Evolutionary conservation across 2,329 filamentous ascomycete genomes (phyloP), one percentile per base, ranked within the genome.

Genomic region (Zarea fungicola): DNA sequence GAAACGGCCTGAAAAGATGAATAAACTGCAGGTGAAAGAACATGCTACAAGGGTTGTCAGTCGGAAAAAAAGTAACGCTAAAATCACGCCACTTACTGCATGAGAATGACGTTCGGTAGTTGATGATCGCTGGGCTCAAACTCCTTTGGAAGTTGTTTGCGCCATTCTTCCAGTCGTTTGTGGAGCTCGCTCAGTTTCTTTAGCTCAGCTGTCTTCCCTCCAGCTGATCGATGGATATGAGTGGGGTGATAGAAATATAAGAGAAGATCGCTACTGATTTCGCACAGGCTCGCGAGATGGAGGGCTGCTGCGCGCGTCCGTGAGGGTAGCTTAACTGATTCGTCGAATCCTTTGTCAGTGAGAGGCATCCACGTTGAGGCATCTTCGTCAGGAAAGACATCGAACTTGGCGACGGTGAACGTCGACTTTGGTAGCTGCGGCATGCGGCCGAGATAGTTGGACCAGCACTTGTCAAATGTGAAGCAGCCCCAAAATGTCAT

Each of bases 391-490:
- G 90, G 90, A 57, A 96, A 93, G 10, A 96, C 89, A 52, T 96
- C 91, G 55, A 89, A 87, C 64, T 92, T 95, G 22, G 89, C 85
- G 1, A 90, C 88, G 28, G 85, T 95, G 58, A 89, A 87, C 7
- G 87, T 87, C 25, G 83, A 82, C 35, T 81, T 84, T 0, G 89
- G 85, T 10, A 97, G 73, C 65, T 96, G 92, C 10, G 93, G 92
- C 53, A 96, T 75, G 36, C 93, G 85, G 41, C 93, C 92, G 22
- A 97, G 79, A 59, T 97, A 97, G 64, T 96, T 97, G 42, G 91
- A 96, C 91, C 92, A 97, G 65, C 89, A 95, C 76, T 96, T 97
- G 72, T 99, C 93, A 64, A 97, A 95, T n/a, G 96, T 70, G 66
- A 93, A 97, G 64, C 91, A 96, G 6, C 93, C 93, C 93, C 93